These are phyloP conservation scores for Globisporangium apiculatum DNA, from an alignment of 352 stramenopile genomes.

Conservation along the genomic window DNA sequence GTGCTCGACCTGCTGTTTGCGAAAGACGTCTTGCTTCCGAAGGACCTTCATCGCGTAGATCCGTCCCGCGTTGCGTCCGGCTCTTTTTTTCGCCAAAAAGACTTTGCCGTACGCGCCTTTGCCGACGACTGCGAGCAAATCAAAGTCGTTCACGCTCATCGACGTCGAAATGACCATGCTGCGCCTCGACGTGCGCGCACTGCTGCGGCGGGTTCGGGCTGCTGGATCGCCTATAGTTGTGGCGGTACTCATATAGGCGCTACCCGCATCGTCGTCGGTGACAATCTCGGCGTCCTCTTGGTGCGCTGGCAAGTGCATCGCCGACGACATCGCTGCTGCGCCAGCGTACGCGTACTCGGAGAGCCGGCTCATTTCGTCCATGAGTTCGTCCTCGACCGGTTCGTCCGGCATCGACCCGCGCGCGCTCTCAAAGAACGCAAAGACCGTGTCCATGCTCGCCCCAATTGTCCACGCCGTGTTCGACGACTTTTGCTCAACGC, in stretches of 20 bases:
- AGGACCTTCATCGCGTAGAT: constrained; percentile 90
- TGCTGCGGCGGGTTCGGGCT: constrained; percentile 17
- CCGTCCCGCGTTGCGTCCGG: constrained; percentile 50
- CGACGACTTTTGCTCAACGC: constrained; percentile 53
- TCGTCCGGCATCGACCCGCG: constrained; percentile 74
- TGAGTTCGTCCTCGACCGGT: constrained; percentile 55
- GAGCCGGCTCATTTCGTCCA: constrained; percentile 74
- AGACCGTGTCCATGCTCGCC: constrained; percentile 77
- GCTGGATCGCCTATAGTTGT: not conserved
- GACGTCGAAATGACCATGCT: constrained; percentile 81
- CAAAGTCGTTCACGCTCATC: constrained; percentile 85
- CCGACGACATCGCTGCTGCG: constrained; percentile 40
- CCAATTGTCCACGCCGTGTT: constrained; percentile 83
- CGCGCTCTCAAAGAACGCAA: constrained; percentile 81
- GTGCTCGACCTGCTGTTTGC: constrained; percentile 82
- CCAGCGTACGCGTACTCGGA: constrained; percentile 68
- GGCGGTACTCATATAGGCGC: not conserved
- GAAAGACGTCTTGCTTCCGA: constrained; percentile 80
- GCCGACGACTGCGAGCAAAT: constrained; percentile 76
- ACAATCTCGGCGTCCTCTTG: constrained; percentile 72
- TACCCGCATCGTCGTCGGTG: constrained; percentile 24
- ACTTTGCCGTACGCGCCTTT: constrained; percentile 87
- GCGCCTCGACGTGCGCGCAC: constrained; percentile 34
- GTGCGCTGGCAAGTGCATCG: constrained; percentile 45
- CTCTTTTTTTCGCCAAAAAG: constrained; percentile 78